A percentile compares a stretch with the other conserved stretches of the same genome.
These are phyloP conservation scores for Azolla pinnata DNA, from an alignment of 75 land plant genomes.

Conservation along the genomic window DNA sequence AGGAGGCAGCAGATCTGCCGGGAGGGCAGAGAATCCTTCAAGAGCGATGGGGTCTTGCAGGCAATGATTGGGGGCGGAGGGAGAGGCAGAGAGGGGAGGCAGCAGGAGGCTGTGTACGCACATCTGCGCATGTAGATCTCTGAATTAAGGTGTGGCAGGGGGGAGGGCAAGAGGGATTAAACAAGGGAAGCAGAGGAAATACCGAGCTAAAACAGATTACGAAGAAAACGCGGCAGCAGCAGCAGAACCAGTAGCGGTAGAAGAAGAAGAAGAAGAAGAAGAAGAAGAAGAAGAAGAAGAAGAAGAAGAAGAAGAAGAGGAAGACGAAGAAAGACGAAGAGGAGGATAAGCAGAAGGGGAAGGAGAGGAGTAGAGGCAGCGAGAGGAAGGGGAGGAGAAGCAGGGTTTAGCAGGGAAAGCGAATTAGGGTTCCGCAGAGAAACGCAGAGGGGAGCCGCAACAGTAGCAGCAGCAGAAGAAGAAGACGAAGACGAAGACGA, in stretches of 20 bases:
- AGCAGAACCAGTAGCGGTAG: too few species aligned
- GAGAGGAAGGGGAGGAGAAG: not conserved
- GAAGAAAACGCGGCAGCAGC: too few species aligned
- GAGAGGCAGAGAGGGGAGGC: not conserved
- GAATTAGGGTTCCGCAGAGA: constrained; percentile 1
- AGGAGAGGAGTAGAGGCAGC: not conserved
- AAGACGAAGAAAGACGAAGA: not conserved
- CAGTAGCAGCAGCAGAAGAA: too few species aligned
- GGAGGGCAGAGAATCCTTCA: not conserved
- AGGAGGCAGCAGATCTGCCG: not conserved
- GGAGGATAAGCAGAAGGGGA: not conserved
- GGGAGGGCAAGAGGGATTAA: not conserved
- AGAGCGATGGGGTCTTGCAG: not conserved
- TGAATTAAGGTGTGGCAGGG: not conserved
- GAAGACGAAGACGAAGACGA: not conserved
- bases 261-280: not conserved
- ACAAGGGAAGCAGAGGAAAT: not conserved
- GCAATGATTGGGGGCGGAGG: not conserved
- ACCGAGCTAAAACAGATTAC: too few species aligned
- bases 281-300: not conserved
- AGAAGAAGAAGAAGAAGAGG: not conserved
- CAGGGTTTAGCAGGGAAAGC: not conserved
- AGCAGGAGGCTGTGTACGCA: not conserved
- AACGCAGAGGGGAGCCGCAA: not conserved
- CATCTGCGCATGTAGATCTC: not conserved